A percentile compares a stretch with the other conserved stretches of the same genome.
These are phyloP conservation scores for Fusarium pseudocircinatum DNA, from an alignment of 2,329 filamentous ascomycete species.

Conservation along the genomic window DNA sequence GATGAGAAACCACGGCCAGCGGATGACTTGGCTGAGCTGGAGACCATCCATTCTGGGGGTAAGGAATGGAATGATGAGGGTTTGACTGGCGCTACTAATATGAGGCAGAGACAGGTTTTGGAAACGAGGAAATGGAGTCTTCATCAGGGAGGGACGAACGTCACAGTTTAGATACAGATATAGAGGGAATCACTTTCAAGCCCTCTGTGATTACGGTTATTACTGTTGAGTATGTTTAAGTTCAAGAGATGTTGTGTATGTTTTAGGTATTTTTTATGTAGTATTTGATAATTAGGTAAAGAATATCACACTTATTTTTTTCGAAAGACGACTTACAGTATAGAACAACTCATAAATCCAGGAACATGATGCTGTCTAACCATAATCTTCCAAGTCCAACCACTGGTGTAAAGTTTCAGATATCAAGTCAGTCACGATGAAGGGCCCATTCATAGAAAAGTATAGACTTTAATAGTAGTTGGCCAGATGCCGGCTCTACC, in stretches of 20 bases:
- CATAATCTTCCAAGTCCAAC: neutral
- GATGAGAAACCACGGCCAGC: constrained; percentile 41
- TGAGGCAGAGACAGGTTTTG: constrained; percentile 38
- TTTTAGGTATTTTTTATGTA: neutral
- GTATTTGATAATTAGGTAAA: neutral
- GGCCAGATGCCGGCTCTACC: neutral
- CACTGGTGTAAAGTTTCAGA: neutral
- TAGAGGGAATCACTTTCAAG: neutral
- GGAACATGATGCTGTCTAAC: neutral
- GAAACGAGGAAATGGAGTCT: constrained; percentile 40
- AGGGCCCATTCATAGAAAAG: neutral
- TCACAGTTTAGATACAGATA: constrained; percentile 2
- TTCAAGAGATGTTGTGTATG: neutral
- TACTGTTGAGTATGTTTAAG: neutral
- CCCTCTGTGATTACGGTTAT: neutral
- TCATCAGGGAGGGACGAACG: constrained; percentile 19
- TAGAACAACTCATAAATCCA: neutral
- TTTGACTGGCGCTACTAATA: constrained; percentile 11
- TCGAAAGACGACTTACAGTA: neutral
- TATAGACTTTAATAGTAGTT: neutral
- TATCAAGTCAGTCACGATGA: no score
- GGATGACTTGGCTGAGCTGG: constrained; percentile 33
- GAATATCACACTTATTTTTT: neutral
- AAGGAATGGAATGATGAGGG: constrained; percentile 22
- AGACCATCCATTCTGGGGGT: constrained; percentile 27